Conservation (phyloP, 495 filamentous ascomycete species). For the Neurospora intermedia region DNA sequence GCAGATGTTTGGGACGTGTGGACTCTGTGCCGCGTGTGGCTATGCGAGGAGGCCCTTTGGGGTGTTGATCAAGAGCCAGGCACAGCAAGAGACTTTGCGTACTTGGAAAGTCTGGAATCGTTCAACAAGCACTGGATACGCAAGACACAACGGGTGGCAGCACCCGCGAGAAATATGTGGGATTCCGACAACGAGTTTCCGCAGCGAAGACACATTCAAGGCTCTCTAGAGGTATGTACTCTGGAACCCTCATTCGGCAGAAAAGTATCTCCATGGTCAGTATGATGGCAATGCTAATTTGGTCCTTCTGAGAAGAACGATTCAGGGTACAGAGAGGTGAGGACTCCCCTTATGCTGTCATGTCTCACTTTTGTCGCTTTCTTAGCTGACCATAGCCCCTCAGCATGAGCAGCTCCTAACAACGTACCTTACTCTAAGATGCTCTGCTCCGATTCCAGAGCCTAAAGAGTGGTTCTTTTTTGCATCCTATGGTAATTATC, state of each 20-base stretch:
- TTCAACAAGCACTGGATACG: neutral
- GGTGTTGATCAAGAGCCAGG: neutral
- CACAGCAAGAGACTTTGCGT: neutral
- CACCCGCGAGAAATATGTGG: neutral
- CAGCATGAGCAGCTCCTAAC: neutral
- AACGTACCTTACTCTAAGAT: neutral
- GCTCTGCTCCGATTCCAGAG: neutral
- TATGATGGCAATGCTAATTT: neutral
- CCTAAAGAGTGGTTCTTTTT: neutral
- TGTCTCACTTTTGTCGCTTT: neutral
- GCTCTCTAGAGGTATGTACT: neutral
- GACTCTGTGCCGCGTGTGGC: neutral
- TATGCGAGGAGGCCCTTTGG: neutral
- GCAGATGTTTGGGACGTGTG: neutral
- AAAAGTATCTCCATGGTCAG: neutral
- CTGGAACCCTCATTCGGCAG: neutral
- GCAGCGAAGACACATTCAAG: neutral
- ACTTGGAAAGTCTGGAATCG: neutral
- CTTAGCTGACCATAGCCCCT: neutral
- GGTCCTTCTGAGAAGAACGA: neutral
- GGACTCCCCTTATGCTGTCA: neutral
- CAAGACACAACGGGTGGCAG: neutral
- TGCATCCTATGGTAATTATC: neutral
- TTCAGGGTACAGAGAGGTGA: neutral
- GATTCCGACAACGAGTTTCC: neutral